Percentiles rank a stretch among this genome's conserved stretches.
Conservation (phyloP, 225 moss, liverwort and hornwort species). For the Marchantia polymorpha region DNA sequence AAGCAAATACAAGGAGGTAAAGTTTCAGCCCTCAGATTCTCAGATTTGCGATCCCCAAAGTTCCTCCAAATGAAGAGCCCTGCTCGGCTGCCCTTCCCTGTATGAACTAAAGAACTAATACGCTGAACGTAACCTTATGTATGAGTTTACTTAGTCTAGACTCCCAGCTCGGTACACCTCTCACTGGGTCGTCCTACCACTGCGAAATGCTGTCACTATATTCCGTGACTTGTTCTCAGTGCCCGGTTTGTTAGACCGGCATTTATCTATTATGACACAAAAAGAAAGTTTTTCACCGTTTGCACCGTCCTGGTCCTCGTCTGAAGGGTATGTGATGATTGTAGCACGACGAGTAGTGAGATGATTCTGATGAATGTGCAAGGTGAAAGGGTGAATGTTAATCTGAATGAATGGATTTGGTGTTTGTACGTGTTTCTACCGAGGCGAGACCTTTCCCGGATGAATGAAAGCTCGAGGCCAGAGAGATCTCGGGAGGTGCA, state of each 20-base stretch:
- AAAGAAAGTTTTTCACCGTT: constrained; percentile 1
- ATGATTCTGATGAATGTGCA: background rate
- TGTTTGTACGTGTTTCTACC: background rate
- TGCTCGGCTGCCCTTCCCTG: background rate
- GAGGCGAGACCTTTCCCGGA: background rate
- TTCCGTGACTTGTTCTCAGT: background rate
- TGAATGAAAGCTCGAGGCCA: no score
- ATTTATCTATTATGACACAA: constrained; percentile 1
- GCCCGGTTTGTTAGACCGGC: constrained; percentile 4
- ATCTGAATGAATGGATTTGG: background rate
- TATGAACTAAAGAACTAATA: background rate
- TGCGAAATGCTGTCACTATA: background rate
- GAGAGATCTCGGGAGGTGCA: constrained; percentile 2
- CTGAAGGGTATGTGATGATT: background rate
- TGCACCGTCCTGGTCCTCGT: background rate
- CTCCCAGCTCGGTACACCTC: background rate
- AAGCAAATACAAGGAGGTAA: constrained; percentile 57
- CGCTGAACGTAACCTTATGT: background rate
- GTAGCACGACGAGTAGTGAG: background rate
- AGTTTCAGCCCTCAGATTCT: constrained; percentile 11
- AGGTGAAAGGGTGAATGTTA: background rate
- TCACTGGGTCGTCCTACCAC: background rate
- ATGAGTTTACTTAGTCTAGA: background rate
- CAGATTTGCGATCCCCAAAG: background rate
- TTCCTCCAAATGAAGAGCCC: background rate